phyloP scores from a whole-genome alignment of 148 eudicot genomes.

The Heliamphora exappendiculata region DNA sequence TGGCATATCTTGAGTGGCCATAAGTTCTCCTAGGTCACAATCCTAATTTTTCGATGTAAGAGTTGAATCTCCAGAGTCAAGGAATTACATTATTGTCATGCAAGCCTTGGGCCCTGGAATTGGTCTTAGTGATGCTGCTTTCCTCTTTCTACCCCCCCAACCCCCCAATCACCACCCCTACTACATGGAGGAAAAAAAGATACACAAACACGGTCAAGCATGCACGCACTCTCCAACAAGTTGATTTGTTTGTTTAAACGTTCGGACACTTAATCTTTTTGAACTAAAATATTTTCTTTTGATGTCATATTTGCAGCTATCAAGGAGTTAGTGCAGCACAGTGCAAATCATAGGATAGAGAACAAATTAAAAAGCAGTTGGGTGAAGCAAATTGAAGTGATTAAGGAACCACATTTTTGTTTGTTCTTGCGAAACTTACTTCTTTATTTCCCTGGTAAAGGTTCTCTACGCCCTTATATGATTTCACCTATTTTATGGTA shows the following conservation, averaged over 20 bases:
- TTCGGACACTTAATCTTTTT: neutral
- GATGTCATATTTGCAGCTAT: conserved; percentile 44
- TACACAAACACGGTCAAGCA: neutral
- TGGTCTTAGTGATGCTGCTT: neutral
- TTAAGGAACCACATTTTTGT: conserved; percentile 54
- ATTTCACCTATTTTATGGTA: neutral
- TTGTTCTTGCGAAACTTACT: conserved; percentile 56
- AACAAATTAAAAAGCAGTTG: conserved; percentile 51
- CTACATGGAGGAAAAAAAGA: neutral
- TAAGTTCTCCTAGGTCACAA: neutral
- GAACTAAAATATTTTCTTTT: neutral
- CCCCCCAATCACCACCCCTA: neutral
- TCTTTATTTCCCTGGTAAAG: conserved; percentile 69
- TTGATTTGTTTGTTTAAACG: neutral
- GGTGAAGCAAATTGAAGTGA: conserved; percentile 50
- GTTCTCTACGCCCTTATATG: conserved; percentile 5
- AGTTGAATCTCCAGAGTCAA: neutral
- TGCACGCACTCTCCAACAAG: neutral
- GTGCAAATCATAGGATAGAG: conserved; percentile 22
- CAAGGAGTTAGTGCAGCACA: conserved; percentile 38
- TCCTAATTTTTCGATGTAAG: neutral
- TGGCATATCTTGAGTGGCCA: neutral
- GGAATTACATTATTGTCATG: neutral
- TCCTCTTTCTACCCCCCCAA: neutral
- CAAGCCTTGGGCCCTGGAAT: neutral